A percentile compares a stretch with the other conserved stretches of the same genome.
Conservation (phyloP, 2,329 filamentous ascomycete genomes). For the Geoglossum cookeanum region DNA sequence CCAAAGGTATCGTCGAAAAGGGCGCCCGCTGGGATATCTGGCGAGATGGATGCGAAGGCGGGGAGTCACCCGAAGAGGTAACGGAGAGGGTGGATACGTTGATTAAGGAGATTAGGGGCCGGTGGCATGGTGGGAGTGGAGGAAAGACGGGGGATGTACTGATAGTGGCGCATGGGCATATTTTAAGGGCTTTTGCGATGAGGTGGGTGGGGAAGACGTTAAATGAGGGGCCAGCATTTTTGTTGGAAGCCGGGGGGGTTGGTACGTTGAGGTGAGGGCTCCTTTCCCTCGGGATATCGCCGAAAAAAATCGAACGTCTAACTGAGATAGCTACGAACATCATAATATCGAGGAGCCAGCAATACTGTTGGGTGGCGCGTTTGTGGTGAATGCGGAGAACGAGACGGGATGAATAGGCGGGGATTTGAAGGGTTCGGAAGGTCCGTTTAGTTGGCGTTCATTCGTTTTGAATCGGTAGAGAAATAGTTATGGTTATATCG, state of each 20-base stretch:
- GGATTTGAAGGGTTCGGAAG: too few species aligned
- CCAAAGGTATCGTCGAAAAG: constrained; percentile 30
- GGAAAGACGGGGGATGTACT: constrained; percentile 42
- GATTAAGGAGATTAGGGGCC: constrained; percentile 53
- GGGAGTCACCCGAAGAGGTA: constrained; percentile 63
- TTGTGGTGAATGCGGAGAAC: constrained; percentile 25
- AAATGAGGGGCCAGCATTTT: too few species aligned
- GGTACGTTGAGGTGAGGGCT: too few species aligned
- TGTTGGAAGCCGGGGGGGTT: too few species aligned
- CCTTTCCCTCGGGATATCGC: too few species aligned
- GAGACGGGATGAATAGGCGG: too few species aligned
- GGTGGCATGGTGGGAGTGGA: constrained; percentile 35
- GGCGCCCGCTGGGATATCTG: constrained; percentile 61
- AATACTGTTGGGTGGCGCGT: constrained; percentile 56
- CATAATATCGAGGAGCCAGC: constrained; percentile 60
- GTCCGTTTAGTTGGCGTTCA: too few species aligned
- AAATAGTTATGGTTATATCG: too few species aligned
- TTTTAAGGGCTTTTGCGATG: constrained; percentile 72
- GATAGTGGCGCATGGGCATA: constrained; percentile 79
- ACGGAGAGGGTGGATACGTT: constrained; percentile 53
- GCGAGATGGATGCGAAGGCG: constrained; percentile 70
- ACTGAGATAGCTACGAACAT: constrained; percentile 61
- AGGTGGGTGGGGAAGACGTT: constrained; percentile 47
- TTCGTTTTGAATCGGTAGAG: too few species aligned
- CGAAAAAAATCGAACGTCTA: too few species aligned